Evolutionary conservation across 345 rosid species (phyloP), one percentile per base, ranked within the genome.

Genomic region (Aquilaria malaccensis): DNA sequence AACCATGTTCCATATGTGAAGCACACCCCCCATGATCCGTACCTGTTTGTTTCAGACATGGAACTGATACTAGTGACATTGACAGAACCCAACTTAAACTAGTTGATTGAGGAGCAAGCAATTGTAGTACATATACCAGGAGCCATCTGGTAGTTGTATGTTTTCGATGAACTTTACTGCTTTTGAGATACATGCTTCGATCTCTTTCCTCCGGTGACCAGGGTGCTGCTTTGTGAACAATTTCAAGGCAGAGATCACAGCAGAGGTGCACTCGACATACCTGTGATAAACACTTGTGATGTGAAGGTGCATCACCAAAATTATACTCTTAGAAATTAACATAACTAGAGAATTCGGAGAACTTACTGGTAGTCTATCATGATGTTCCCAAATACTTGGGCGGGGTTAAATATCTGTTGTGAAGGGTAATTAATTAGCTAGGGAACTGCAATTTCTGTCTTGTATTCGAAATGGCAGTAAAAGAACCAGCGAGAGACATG

Each of bases 11-110:
- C 94, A 15, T 84, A 89, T 0, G 83, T 80, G 80, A 79, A 86
- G 74, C 96, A 89, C 13, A 83, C 81, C 58, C 94, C 94, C 94
- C 96, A 89, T 0, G 87, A 82, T 0, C 94, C 96, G 30, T 86
- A 85, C 95, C 87, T 87, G 7, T 10, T 15, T 58, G 46, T 22
- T 54, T 15, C 33, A 64, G 33, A 11, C 5, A 14, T 45, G 4
- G 30, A 14, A 15, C 10, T 61, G 52, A 12, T 43, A 11, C 47
- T 37, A 15, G 30, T 10, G 22, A 45, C 13, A 11, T 29, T 22
- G 29, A 48, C 50, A 50, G 7, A 37, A 37, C 43, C 22, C 3
- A 47, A 33, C 9, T 33, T 22, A 22, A 37, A 3, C 43, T 37
- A 37, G 43, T 37, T 37, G 43, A 37, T 37, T 37, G 43, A 37